Percentiles rank a stretch among this genome's conserved stretches.
phyloP scores from a whole-genome alignment of 2,329 filamentous ascomycete genomes.

The Fusarium xyrophilum region DNA sequence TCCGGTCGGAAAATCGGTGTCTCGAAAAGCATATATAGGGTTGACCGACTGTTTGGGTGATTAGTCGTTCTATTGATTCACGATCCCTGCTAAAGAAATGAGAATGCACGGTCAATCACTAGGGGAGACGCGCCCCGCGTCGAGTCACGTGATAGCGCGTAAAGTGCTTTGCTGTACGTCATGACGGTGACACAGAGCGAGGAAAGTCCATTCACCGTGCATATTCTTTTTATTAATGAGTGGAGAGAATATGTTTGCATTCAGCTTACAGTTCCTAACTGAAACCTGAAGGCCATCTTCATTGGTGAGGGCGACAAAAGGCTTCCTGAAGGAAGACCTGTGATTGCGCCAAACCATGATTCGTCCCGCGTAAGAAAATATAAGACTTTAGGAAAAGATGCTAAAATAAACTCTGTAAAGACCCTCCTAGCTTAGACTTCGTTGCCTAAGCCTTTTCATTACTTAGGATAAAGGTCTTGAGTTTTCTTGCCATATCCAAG shows the following conservation, averaged over 20 bases:
- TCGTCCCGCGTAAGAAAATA: too few species aligned
- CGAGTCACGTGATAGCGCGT: slow-evolving; percentile 48
- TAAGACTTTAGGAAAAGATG: too few species aligned
- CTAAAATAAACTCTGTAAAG: not conserved
- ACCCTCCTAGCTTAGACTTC: not conserved
- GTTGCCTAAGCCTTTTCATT: not conserved
- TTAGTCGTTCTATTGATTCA: not conserved
- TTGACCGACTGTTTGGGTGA: not conserved
- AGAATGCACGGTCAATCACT: slow-evolving; percentile 35
- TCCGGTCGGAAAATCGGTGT: slow-evolving; percentile 8
- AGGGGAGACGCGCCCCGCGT: slow-evolving; percentile 43
- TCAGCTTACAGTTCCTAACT: not conserved
- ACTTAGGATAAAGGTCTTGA: not conserved
- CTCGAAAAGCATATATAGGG: slow-evolving; percentile 1
- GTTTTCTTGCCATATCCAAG: not conserved
- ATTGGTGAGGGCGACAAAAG: not conserved
- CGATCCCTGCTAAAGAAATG: slow-evolving; percentile 1
- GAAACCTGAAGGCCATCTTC: not conserved
- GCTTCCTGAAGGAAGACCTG: not conserved
- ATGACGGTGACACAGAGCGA: not conserved
- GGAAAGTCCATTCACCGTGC: too few species aligned
- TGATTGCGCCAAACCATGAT: not conserved
- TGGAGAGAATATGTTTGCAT: not conserved
- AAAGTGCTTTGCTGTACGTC: slow-evolving; percentile 38
- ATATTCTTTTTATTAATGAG: not conserved